A percentile compares a stretch with the other conserved stretches of the same genome.
Conservation (phyloP, 1,284 basidiomycete species). For the Ustanciosporium gigantosporum region DNA sequence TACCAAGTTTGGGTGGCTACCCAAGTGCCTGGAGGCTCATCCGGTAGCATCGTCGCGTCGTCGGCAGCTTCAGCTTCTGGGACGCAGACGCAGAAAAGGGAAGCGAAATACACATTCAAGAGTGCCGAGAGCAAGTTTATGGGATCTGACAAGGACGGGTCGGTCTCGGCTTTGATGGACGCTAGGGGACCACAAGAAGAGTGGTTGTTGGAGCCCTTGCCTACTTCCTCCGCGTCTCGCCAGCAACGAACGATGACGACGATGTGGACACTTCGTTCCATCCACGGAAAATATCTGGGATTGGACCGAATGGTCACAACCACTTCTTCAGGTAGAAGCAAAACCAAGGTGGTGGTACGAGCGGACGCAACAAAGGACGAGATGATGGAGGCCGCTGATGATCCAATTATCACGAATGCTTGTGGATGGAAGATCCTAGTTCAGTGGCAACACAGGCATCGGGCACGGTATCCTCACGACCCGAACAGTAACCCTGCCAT, state of each 20-base stretch:
- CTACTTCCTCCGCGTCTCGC: neutral
- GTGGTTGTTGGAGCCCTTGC: conserved; percentile 26
- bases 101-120: conserved; percentile 42
- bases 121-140: conserved; percentile 51
- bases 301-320: too few species aligned
- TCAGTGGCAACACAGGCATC: conserved; percentile 53
- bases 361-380: conserved; percentile 14
- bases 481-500: neutral
- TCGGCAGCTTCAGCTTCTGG: too few species aligned
- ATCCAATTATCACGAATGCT: too few species aligned
- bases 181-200: conserved; percentile 55
- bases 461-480: conserved; percentile 17
- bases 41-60: too few species aligned
- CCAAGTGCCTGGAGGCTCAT: conserved; percentile 21
- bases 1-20: conserved; percentile 55
- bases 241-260: neutral
- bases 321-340: too few species aligned
- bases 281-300: conserved; percentile 38
- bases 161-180: conserved; percentile 33
- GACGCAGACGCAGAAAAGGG: too few species aligned
- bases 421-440: conserved; percentile 40
- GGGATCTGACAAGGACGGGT: conserved; percentile 37
- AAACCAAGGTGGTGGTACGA: conserved; percentile 31
- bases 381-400: conserved; percentile 2
- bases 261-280: conserved; percentile 21